Percentiles rank a stretch among this genome's conserved stretches.
These are phyloP conservation scores for Sisymbrium irio DNA, from an alignment of 345 rosid genomes.

Conservation along the genomic window DNA sequence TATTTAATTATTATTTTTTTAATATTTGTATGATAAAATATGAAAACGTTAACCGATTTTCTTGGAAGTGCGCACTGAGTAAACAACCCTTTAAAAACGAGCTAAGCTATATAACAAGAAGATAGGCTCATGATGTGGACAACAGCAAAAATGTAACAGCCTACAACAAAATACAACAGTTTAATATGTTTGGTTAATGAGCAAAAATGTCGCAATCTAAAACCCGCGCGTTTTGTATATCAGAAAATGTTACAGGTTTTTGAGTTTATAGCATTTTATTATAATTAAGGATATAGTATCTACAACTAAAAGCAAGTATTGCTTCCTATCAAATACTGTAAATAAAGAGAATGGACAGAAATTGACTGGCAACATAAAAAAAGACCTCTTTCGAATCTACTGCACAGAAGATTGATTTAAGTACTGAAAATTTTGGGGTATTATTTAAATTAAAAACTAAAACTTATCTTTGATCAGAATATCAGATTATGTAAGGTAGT, in stretches of 20 bases:
- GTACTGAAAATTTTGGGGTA: background rate
- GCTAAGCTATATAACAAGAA: background rate
- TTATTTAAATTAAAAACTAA: background rate
- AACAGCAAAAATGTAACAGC: too few species aligned
- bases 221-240: background rate
- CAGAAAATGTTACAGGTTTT: background rate
- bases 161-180: too few species aligned
- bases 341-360: background rate
- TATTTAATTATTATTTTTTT: too few species aligned
- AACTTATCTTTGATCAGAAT: constrained; percentile 1
- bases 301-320: background rate
- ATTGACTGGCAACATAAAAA: background rate
- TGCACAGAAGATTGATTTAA: background rate
- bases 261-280: background rate
- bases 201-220: background rate
- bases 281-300: background rate
- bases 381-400: background rate
- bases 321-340: background rate
- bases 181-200: too few species aligned
- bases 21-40: too few species aligned
- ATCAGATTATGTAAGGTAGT: background rate
- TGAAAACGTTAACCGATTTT: too few species aligned
- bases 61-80: background rate
- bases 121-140: background rate
- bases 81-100: background rate